Evolutionary conservation across 2,329 filamentous ascomycete species (phyloP).

Genomic region (Fusarium begoniae): DNA sequence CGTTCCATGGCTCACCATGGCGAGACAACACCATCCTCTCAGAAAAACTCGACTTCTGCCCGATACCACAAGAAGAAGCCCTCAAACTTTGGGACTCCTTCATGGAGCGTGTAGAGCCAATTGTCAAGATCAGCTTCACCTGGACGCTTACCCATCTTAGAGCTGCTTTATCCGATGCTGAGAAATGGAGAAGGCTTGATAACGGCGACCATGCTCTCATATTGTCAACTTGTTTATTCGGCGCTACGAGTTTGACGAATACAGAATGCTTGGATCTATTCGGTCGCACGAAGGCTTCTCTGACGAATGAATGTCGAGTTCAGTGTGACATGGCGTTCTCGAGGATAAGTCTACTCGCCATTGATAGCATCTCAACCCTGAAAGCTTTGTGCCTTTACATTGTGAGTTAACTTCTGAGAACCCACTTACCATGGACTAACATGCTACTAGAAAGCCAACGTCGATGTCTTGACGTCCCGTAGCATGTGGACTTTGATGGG

Average conservation of each 20-base stretch:
- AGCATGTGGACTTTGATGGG: slow-evolving; percentile 15
- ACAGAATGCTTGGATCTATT: not conserved
- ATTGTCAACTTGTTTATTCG: slow-evolving; percentile 7
- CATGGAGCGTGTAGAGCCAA: slow-evolving; percentile 14
- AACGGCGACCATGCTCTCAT: not conserved
- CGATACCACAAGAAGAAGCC: not conserved
- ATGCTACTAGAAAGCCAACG: not conserved
- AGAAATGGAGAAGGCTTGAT: not conserved
- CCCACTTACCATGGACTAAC: not conserved
- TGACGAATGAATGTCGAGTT: not conserved
- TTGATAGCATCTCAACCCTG: not conserved
- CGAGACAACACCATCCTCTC: not conserved
- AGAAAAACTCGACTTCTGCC: not conserved
- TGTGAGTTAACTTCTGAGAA: rapidly evolving
- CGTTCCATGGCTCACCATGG: slow-evolving; percentile 18
- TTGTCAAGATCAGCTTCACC: slow-evolving; percentile 22
- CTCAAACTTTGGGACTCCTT: slow-evolving; percentile 3
- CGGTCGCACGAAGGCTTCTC: not conserved
- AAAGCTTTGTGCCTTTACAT: slow-evolving; percentile 14
- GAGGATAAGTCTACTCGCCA: not conserved
- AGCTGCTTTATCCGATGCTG: not conserved
- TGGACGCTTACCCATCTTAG: not conserved
- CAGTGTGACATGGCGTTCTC: slow-evolving; percentile 19
- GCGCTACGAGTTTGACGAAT: not conserved
- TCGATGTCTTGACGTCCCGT: not conserved